Conservation (phyloP, 345 rosid species). For the Syzygium grande region DNA sequence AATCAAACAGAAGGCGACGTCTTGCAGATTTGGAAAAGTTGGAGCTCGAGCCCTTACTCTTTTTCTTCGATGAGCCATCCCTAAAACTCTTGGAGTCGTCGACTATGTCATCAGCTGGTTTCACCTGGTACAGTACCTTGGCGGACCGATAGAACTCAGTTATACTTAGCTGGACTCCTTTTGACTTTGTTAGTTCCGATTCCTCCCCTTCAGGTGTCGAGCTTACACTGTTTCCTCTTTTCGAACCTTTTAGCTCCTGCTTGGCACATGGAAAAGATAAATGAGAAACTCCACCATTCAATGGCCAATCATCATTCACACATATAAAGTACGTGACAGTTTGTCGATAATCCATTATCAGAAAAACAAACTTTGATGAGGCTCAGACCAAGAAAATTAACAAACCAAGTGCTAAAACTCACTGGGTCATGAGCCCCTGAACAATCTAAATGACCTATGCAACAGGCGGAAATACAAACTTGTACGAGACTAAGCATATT, state of each 20-base stretch:
- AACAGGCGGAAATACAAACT: neutral
- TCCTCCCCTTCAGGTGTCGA: conserved; percentile 18
- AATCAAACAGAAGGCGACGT: conserved; percentile 57
- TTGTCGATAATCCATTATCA: neutral
- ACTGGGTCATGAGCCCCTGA: neutral
- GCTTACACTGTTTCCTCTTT: conserved; percentile 29
- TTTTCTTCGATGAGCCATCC: conserved; percentile 23
- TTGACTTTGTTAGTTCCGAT: conserved; percentile 28
- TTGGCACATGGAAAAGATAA: neutral
- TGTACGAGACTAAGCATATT: neutral
- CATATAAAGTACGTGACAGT: neutral
- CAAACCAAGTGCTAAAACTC: neutral
- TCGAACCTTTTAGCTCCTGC: conserved; percentile 45
- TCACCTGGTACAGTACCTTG: conserved; percentile 24
- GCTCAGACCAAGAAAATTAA: neutral
- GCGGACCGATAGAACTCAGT: conserved; percentile 70
- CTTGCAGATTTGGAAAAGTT: conserved; percentile 61
- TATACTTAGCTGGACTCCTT: conserved; percentile 51
- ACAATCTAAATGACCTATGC: neutral
- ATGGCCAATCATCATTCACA: neutral
- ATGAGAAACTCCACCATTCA: conserved; percentile 3
- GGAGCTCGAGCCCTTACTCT: conserved; percentile 37
- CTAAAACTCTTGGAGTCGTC: neutral
- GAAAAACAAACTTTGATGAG: neutral
- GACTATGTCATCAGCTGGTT: conserved; percentile 17